These are phyloP conservation scores for Phytophthora colocasiae DNA, from an alignment of 352 stramenopile species.

Conservation along the genomic window DNA sequence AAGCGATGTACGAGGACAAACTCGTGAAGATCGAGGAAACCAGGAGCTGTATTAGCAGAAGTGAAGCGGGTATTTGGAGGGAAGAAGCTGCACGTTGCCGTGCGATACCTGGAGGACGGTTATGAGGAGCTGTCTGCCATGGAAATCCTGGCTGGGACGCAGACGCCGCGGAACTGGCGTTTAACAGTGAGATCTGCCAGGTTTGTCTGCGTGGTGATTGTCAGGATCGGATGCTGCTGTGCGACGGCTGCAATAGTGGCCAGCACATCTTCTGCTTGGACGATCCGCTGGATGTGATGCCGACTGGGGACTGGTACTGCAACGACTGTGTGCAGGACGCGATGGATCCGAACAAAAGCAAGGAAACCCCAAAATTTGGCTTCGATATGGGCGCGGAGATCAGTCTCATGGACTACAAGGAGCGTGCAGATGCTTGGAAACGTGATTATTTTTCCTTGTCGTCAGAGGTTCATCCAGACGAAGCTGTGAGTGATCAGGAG, in stretches of 20 bases:
- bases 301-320: conserved; percentile 85
- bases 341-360: conserved; percentile 41
- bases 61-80: conserved; percentile 79
- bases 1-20: too few relatives aligned
- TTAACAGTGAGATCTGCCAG: conserved; percentile 85
- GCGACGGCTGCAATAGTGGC: conserved; percentile 82
- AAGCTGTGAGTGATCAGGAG: conserved; percentile 63
- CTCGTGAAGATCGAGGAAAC: too few relatives aligned
- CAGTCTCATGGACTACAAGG: conserved; percentile 80
- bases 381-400: conserved; percentile 88
- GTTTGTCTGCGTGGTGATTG: conserved; percentile 86
- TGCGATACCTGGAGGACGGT: conserved; percentile 72
- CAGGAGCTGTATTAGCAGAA: conserved; percentile 62
- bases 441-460: conserved; percentile 70
- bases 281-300: too few relatives aligned
- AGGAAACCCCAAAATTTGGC: conserved; percentile 73
- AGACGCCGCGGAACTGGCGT: conserved; percentile 71
- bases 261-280: too few relatives aligned
- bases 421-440: conserved; percentile 87
- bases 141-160: conserved; percentile 83
- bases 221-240: conserved; percentile 81
- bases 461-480: conserved; percentile 42
- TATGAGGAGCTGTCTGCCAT: conserved; percentile 69
- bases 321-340: conserved; percentile 70
- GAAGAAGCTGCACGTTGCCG: conserved; percentile 79